Percentiles rank a stretch among this genome's conserved stretches.
phyloP scores from a whole-genome alignment of 441 rosid genomes.

The Codiaeum variegatum region DNA sequence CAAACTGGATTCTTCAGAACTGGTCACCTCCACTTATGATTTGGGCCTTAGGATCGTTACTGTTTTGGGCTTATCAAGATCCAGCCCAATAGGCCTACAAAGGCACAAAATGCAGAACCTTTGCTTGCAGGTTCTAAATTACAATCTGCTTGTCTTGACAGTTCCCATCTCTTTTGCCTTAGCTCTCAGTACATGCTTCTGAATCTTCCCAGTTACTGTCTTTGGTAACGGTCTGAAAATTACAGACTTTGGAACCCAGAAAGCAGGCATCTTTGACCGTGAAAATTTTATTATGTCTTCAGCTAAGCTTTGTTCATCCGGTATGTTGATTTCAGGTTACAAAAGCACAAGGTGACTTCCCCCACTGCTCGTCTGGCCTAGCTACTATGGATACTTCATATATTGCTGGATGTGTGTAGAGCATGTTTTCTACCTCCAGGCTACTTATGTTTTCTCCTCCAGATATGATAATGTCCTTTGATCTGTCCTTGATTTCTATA shows the following conservation, averaged over 20 bases:
- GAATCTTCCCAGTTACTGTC: conserved; percentile 90
- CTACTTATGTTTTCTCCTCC: conserved; percentile 96
- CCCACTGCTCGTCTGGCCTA: conserved; percentile 78
- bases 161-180: conserved; percentile 80
- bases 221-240: conserved; percentile 78
- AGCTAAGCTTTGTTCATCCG: conserved; percentile 34
- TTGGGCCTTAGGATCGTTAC: background rate
- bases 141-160: conserved; percentile 57
- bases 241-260: conserved; percentile 81
- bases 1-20: background rate
- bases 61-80: background rate
- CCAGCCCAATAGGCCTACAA: background rate
- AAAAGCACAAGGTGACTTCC: conserved; percentile 87
- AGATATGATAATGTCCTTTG: conserved; percentile 83
- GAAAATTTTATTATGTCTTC: conserved; percentile 65
- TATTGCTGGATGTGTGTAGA: conserved; percentile 69
- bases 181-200: conserved; percentile 68
- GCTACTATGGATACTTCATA: conserved; percentile 87
- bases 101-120: background rate
- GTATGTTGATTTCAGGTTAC: conserved; percentile 50
- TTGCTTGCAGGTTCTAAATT: conserved; percentile 11
- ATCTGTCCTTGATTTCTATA: conserved; percentile 80
- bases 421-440: conserved; percentile 62
- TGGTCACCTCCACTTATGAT: no score
- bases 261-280: conserved; percentile 64